Evolutionary conservation across 352 stramenopile genomes (phyloP), one percentile per base, ranked within the genome.

Genomic region (Thraustochytrium aureum): DNA sequence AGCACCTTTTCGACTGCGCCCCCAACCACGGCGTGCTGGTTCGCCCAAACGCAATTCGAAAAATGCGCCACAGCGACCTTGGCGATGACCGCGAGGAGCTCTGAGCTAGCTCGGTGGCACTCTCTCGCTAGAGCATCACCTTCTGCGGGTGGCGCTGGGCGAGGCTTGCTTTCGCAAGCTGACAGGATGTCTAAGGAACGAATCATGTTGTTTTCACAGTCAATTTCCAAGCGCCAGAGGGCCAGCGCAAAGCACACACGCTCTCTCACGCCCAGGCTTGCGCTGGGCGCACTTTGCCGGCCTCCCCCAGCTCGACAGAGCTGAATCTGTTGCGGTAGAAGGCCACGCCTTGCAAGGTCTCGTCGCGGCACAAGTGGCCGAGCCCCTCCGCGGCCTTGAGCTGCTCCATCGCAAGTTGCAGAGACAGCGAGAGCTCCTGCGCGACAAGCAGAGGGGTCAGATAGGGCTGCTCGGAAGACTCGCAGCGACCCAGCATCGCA

Each of bases 401-500:
- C 86, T 99, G 96, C 85, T 99, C 95, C 85, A 91, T 91, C 3
- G 95, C 96, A 65, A 99, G 87, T 26, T 96, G 87, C 50, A 97
- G 87, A 1, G 95, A 98, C 37, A 97, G 88, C 26, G 92, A 94
- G 26, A 97, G 91, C 79, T 98, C 92, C 26, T 91, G 89, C 20
- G 88, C 32, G 35, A 38, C 61, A 7, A 83, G 35, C 60, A 75
- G 35, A 22, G 12, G 12, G n/a, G 61, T 32, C 45, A 17, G 1
- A 7, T 50, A 60, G 0, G 61, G 35, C 35, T 5, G 26, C n/a
- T 12, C 62, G 14, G 62, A 26, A 7, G 14, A 7, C 37, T 75
- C 60, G 14, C n/a, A 3, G 32, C 42, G 43, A 12, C 22, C 83
- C 22, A 90, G 89, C 87, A 95, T 90, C n/a, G 86, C 90, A 7